These are phyloP conservation scores for Umbilicus rupestris DNA, from an alignment of 164 flowering plant genomes.

Conservation along the genomic window DNA sequence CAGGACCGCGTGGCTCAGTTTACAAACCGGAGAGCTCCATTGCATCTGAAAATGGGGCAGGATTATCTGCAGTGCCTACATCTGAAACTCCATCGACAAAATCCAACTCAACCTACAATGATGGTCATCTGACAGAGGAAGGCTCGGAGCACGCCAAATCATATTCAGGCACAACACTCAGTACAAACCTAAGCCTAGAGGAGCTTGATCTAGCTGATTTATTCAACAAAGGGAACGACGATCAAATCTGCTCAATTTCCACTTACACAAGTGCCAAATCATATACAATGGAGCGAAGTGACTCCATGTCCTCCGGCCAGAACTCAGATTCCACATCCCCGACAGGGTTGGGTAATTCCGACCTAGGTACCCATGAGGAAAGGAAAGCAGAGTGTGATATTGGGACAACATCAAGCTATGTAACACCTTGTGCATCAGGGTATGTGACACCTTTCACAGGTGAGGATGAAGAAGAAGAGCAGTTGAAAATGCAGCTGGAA, in stretches of 20 bases:
- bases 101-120: conserved; percentile 16
- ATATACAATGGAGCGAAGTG: conserved; percentile 12
- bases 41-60: conserved; percentile 4
- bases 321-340: conserved; percentile 9
- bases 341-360: neutral
- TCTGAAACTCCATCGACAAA: neutral
- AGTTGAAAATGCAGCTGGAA: conserved; percentile 36
- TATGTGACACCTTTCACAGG: conserved; percentile 19
- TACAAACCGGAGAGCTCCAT: conserved; percentile 16
- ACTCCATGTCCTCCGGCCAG: conserved; percentile 10
- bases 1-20: neutral
- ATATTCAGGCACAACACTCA: conserved; percentile 11
- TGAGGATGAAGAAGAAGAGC: conserved; percentile 22
- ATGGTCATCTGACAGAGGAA: conserved; percentile 15
- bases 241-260: conserved; percentile 10
- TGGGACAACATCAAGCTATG: conserved; percentile 11
- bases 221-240: conserved; percentile 25
- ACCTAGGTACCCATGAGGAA: conserved; percentile 4
- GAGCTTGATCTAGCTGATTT: conserved; percentile 26
- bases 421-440: conserved; percentile 10
- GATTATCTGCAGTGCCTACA: neutral
- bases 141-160: conserved; percentile 14
- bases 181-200: conserved; percentile 24
- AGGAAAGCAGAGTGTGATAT: conserved; percentile 1
- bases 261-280: conserved; percentile 18